These are phyloP conservation scores for Macrolepiota albuminosa DNA, from an alignment of 768 basidiomycete species.

Conservation along the genomic window DNA sequence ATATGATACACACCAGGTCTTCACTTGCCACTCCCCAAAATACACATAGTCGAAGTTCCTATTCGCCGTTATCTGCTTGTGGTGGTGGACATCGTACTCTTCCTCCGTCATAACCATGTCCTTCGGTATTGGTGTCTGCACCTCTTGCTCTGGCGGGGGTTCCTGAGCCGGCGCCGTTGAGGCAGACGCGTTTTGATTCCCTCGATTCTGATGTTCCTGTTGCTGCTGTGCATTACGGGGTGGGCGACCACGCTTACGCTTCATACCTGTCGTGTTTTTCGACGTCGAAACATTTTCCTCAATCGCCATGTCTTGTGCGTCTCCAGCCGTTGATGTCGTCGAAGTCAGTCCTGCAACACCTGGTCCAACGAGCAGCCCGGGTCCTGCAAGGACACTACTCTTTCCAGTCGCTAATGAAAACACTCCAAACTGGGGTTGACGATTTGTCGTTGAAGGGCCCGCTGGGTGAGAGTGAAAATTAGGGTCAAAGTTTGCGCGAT, in stretches of 20 bases:
- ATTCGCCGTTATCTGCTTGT: constrained; percentile 61
- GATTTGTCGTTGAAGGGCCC: neutral
- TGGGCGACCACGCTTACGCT: constrained; percentile 13
- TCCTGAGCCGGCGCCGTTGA: constrained; percentile 10
- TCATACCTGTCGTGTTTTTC: neutral
- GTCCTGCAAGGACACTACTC: neutral
- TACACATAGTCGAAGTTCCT: constrained; percentile 86
- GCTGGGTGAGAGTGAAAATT: neutral
- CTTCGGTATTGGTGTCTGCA: constrained; percentile 10
- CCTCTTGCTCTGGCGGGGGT: constrained; percentile 7
- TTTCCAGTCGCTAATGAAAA: constrained; percentile 1
- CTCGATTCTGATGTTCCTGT: neutral
- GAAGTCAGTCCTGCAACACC: constrained; percentile 4
- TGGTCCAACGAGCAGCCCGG: constrained; percentile 4
- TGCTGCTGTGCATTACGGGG: neutral
- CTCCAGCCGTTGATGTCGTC: neutral
- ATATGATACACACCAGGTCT: constrained; percentile 64
- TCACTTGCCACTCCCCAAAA: constrained; percentile 83
- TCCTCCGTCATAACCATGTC: constrained; percentile 56
- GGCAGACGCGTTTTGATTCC: constrained; percentile 5
- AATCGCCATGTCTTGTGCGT: neutral
- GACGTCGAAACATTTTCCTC: neutral
- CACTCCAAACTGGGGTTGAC: neutral
- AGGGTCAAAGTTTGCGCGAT: neutral
- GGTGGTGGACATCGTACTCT: constrained; percentile 64